Conservation (phyloP, 805 yeast species). For the Kodamaea kaohsiungensis region DNA sequence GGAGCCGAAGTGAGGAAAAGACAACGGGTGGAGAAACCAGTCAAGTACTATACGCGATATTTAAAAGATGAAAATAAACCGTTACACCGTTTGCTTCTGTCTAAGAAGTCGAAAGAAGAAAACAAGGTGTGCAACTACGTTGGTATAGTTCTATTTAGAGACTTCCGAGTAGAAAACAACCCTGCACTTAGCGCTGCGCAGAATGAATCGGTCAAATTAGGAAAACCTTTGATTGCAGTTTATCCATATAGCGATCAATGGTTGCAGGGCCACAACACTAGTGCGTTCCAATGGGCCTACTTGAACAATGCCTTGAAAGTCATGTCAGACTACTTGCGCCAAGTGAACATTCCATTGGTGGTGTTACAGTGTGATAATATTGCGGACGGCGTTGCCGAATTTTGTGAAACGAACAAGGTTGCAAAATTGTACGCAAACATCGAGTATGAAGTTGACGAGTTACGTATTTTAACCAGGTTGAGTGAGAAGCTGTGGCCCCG, state of each 20-base stretch:
- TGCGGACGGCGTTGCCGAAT: conserved; percentile 20
- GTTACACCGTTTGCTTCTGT: conserved; percentile 16
- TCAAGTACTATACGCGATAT: conserved; percentile 20
- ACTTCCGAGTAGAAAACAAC: conserved; percentile 48
- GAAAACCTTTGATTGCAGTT: conserved; percentile 39
- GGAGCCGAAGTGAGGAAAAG: not conserved
- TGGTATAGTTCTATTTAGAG: conserved; percentile 43
- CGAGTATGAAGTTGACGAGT: conserved; percentile 48
- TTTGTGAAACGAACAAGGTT: conserved; percentile 24
- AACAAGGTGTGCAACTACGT: conserved; percentile 10
- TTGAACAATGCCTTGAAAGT: conserved; percentile 32
- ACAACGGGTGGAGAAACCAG: not conserved
- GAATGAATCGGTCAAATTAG: conserved; percentile 25
- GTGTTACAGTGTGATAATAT: conserved; percentile 38
- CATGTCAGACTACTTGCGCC: conserved; percentile 29
- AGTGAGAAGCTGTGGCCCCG: conserved; percentile 13
- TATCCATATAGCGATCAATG: conserved; percentile 44
- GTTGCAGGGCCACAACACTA: conserved; percentile 42
- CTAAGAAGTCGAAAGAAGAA: conserved; percentile 1
- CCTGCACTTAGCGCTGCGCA: conserved; percentile 39
- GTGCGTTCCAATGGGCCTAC: conserved; percentile 44
- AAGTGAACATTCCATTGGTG: conserved; percentile 40
- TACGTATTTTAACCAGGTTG: conserved; percentile 28
- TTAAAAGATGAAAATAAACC: conserved; percentile 34
- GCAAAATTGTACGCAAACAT: conserved; percentile 36